These are phyloP conservation scores for Fusarium sp. DNA, from an alignment of 2,329 filamentous ascomycete genomes.

Conservation along the genomic window DNA sequence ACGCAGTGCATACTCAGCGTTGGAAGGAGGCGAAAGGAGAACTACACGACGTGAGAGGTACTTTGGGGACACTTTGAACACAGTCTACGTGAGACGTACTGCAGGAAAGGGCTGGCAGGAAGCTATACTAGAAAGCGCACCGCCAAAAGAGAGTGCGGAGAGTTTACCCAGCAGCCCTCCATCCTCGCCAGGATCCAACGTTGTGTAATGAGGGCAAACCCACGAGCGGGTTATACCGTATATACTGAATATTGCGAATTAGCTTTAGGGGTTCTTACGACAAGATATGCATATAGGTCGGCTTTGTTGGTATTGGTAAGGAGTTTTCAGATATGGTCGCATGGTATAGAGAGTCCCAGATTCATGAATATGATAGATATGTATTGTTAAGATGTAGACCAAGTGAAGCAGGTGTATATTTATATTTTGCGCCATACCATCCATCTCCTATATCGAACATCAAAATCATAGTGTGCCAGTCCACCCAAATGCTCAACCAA, in stretches of 20 bases:
- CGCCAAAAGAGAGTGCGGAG: conserved; percentile 33
- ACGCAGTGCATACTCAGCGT: conserved; percentile 79
- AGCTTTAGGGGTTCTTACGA: conserved; percentile 11
- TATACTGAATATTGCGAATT: conserved; percentile 14
- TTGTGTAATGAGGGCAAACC: conserved; percentile 16
- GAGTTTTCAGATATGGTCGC: conserved; percentile 21
- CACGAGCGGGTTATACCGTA: conserved; percentile 14
- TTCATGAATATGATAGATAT: conserved; percentile 14
- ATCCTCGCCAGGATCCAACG: conserved; percentile 32
- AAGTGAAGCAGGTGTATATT: conserved; percentile 1
- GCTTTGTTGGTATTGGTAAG: conserved; percentile 14
- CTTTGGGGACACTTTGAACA: conserved; percentile 75
- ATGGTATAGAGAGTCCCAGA: conserved; percentile 23
- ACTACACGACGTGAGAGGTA: conserved; percentile 80
- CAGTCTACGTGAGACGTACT: conserved; percentile 76
- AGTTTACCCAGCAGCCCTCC: conserved; percentile 35
- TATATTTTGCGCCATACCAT: conserved; percentile 6
- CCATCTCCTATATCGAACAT: conserved; percentile 11
- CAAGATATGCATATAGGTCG: conserved; percentile 13
- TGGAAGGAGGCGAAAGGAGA: conserved; percentile 80
- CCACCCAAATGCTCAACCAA: conserved; percentile 7
- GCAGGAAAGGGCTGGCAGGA: conserved; percentile 63
- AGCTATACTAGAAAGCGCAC: conserved; percentile 34
- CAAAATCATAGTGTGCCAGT: conserved; percentile 17
- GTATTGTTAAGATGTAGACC: conserved; percentile 14